phyloP scores from a whole-genome alignment of 257 asterid genomes.

The Penstemon newberryi region DNA sequence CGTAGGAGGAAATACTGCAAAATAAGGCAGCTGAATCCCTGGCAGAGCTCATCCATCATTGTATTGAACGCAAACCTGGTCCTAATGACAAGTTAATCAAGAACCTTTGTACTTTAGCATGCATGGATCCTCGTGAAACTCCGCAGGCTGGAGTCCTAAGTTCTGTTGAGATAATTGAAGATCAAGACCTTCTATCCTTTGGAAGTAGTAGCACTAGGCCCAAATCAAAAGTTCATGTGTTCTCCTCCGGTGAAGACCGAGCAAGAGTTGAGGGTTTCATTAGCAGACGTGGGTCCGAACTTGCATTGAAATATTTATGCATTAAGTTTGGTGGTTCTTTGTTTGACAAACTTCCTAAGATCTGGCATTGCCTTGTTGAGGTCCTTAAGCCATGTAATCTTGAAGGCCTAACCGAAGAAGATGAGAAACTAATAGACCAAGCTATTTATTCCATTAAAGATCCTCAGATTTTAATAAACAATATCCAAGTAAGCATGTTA shows the following conservation, averaged over 20 bases:
- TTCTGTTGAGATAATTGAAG: constrained; percentile 87
- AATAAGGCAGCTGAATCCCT: constrained; percentile 90
- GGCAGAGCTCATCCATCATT: constrained; percentile 84
- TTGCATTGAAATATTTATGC: constrained; percentile 86
- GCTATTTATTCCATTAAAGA: constrained; percentile 65
- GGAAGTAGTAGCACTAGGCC: constrained; percentile 60
- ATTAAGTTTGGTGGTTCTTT: constrained; percentile 74
- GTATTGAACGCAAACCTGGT: constrained; percentile 89
- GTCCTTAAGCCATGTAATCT: constrained; percentile 77
- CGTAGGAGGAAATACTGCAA: constrained; percentile 96
- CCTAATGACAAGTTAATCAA: constrained; percentile 94
- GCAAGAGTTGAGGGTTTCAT: constrained; percentile 82
- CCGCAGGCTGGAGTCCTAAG: constrained; percentile 86
- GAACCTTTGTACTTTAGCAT: constrained; percentile 75
- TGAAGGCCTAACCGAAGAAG: constrained; percentile 58
- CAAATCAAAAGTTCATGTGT: constrained; percentile 67
- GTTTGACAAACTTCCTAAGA: constrained; percentile 85
- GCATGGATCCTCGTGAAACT: constrained; percentile 97
- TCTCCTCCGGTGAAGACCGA: constrained; percentile 83
- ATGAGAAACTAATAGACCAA: constrained; percentile 64
- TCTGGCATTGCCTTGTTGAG: constrained; percentile 97
- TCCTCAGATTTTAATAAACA: constrained; percentile 85
- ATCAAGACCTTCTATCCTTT: constrained; percentile 75
- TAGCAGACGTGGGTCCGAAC: constrained; percentile 96
- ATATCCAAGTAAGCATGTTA: constrained; percentile 71